These are phyloP conservation scores for Candida sanyaensis DNA, from an alignment of 1,139 yeast species.

Conservation along the genomic window DNA sequence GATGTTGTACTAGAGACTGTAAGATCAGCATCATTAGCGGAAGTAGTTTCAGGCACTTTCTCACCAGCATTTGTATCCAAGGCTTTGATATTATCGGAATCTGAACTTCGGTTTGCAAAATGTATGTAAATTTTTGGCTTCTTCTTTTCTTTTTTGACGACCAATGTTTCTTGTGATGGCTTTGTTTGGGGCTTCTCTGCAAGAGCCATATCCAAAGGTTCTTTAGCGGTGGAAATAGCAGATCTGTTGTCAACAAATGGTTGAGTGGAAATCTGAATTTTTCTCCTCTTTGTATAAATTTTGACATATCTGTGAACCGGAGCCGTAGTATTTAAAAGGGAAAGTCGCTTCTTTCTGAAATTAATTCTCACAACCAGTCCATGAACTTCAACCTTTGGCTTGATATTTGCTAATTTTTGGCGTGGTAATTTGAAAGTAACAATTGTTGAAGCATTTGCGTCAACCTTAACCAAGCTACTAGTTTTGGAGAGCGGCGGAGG, in stretches of 20 bases:
- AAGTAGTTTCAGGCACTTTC: too few species aligned
- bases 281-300: conserved; percentile 25
- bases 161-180: background rate
- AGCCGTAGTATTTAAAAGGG: background rate
- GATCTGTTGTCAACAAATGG: conserved; percentile 13
- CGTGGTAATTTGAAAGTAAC: conserved; percentile 10
- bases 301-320: conserved; percentile 26
- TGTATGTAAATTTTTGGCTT: conserved; percentile 10
- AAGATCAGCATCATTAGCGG: too few species aligned
- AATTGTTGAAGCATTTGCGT: background rate
- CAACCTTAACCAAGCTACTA: background rate
- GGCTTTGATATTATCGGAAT: background rate
- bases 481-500: background rate
- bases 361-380: conserved; percentile 13
- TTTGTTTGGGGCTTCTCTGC: background rate
- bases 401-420: conserved; percentile 1
- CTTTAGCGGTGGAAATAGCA: too few species aligned
- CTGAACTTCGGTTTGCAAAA: background rate
- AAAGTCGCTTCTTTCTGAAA: background rate
- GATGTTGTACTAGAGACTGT: too few species aligned
- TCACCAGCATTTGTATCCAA: background rate
- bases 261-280: conserved; percentile 10
- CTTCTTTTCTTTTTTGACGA: background rate
- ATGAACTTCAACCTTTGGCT: conserved; percentile 14
- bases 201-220: too few species aligned